phyloP scores from a whole-genome alignment of 352 stramenopile genomes.

The Phytopythium litorale region DNA sequence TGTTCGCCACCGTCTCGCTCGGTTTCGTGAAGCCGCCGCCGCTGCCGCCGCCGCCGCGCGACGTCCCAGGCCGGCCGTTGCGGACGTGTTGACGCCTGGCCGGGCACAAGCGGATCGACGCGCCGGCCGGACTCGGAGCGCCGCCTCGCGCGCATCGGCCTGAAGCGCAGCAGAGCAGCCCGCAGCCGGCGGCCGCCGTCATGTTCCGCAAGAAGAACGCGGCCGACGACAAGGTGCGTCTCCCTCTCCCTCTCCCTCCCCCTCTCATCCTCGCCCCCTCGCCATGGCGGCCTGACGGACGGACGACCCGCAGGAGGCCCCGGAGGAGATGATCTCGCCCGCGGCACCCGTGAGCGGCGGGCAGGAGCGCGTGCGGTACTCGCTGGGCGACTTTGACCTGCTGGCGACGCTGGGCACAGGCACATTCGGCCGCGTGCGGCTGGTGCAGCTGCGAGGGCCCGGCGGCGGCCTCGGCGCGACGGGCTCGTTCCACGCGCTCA shows the following conservation, averaged over 20 bases:
- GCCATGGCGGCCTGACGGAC: no score
- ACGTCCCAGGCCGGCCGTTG: no score
- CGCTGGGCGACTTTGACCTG: slow-evolving; percentile 72
- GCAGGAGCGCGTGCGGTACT: slow-evolving; percentile 36
- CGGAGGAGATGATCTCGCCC: slow-evolving; percentile 50
- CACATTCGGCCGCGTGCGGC: slow-evolving; percentile 86
- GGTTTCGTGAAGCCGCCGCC: no score
- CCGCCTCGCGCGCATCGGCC: background rate
- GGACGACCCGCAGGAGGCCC: slow-evolving; percentile 20
- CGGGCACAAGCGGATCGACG: no score
- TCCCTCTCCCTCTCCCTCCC: no score
- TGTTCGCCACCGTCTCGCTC: no score
- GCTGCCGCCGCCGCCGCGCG: no score
- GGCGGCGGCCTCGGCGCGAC: slow-evolving; percentile 14
- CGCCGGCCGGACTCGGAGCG: no score
- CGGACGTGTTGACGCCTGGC: no score
- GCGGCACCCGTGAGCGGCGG: slow-evolving; percentile 28
- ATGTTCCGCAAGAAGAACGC: slow-evolving; percentile 45
- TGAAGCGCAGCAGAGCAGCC: background rate
- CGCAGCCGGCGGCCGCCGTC: background rate
- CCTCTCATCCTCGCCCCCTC: background rate
- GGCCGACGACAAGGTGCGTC: slow-evolving; percentile 23
- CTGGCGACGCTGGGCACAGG: slow-evolving; percentile 80
- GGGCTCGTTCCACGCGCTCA: slow-evolving; percentile 71
- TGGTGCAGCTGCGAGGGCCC: slow-evolving; percentile 64